phyloP scores from a whole-genome alignment of 169 alveolate genomes.

The Babesia gibsoni region DNA sequence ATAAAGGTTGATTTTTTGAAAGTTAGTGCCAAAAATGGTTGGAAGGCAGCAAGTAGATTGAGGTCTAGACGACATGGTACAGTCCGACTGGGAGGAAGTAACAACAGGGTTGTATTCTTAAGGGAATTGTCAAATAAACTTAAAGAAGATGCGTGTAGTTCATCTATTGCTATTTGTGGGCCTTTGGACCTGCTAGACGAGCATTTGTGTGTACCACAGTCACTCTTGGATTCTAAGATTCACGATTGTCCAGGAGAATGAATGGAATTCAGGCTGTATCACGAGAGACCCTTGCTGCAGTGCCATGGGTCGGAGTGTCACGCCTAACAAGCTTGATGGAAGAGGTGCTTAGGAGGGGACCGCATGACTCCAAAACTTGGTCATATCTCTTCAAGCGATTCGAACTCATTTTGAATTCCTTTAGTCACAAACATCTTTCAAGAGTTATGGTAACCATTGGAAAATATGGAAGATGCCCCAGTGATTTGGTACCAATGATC shows the following conservation, averaged over 20 bases:
- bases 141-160: background rate
- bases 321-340: slow-evolving; percentile 44
- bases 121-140: background rate
- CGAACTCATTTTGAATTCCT: slow-evolving; percentile 20
- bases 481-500: slow-evolving; percentile 1
- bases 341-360: slow-evolving; percentile 48
- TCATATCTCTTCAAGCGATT: slow-evolving; percentile 16
- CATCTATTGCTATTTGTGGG: background rate
- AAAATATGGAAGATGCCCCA: slow-evolving; percentile 1
- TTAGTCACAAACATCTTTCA: slow-evolving; percentile 40
- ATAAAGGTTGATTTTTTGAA: background rate
- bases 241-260: slow-evolving; percentile 66
- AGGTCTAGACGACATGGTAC: background rate
- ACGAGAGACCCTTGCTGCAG: slow-evolving; percentile 40
- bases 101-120: background rate
- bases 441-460: slow-evolving; percentile 25
- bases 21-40: background rate
- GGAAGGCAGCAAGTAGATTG: slow-evolving; percentile 5
- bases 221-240: background rate
- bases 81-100: background rate
- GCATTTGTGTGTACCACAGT: background rate
- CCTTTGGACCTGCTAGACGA: slow-evolving; percentile 5
- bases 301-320: slow-evolving; percentile 62
- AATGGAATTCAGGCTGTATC: slow-evolving; percentile 25
- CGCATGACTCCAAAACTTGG: slow-evolving; percentile 50